A percentile compares a stretch with the other conserved stretches of the same genome.
phyloP scores from a whole-genome alignment of 371 early-diverging fungal species.

The Chytridium lagenaria region DNA sequence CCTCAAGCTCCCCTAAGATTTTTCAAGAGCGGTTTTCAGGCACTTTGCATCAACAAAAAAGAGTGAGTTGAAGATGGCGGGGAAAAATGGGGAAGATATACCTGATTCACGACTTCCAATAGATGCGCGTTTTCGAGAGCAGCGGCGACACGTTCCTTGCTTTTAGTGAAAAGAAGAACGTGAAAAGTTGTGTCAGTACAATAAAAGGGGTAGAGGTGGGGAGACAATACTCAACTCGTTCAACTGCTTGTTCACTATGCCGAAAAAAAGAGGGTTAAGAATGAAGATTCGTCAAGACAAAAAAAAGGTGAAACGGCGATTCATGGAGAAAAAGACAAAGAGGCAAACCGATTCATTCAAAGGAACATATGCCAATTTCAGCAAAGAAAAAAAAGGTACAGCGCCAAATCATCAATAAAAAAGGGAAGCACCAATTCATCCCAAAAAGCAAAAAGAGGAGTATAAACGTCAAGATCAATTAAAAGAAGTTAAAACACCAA shows the following conservation, averaged over 20 bases:
- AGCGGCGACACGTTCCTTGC: constrained; percentile 98
- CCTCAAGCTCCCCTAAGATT: no score
- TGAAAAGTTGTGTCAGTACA: background rate
- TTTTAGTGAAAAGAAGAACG: constrained; percentile 9
- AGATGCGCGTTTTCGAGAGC: constrained; percentile 96
- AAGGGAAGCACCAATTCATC: no score
- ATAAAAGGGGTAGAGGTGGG: background rate
- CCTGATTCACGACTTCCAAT: constrained; percentile 92
- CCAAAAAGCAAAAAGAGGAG: no score
- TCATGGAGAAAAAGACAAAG: background rate
- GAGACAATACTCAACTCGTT: constrained; percentile 68
- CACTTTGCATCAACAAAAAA: background rate
- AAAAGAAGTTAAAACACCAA: no score
- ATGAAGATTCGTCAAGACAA: background rate
- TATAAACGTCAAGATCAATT: no score
- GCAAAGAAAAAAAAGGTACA: no score
- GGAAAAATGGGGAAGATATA: background rate
- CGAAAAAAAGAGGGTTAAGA: background rate
- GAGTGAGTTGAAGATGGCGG: background rate
- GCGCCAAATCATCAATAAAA: no score
- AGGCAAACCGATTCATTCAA: no score
- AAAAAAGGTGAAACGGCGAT: background rate
- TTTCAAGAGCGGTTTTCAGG: constrained; percentile 9
- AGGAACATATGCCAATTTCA: no score
- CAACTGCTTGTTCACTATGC: constrained; percentile 94